Evolutionary conservation across 805 yeast species (phyloP), one percentile per base, ranked within the genome.

Genomic region (Candida stauntonica): DNA sequence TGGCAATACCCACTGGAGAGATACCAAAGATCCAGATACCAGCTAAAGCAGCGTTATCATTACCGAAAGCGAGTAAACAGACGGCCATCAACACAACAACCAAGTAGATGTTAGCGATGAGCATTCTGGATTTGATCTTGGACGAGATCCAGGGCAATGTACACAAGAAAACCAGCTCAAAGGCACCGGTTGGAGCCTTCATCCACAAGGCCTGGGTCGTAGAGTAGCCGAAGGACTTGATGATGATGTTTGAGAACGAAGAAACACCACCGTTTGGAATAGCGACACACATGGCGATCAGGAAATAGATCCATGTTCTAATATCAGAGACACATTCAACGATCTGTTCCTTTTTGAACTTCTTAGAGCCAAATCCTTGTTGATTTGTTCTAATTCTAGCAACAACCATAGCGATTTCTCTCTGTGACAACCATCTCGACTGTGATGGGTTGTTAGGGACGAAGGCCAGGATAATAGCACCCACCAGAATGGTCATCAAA

Each of bases 371-470:
- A 41, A 64, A 65, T 2, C 75, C 75, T 52, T 66, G 71, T 35
- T 65, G 62, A 48, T 67, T 70, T 21, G 40, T 47, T 36, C 73
- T 65, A 35, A 68, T 68, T 38, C 73, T 63, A 53, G 61, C 71
- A 30, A 70, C 69, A 33, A 65, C 64, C 36, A 58, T 47, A 15
- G 53, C 46, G 40, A 62, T 68, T 47, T 74, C 78, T 26, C 57
- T 61, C 18, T 63, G 64, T 6, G 56, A 57, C 42, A 61, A 57
- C 29, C 59, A 60, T 63, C 65, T 63, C 5, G 73, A 68, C 18
- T 53, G 41, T 51, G 48, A 26, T 29, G 81, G 81, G 13, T 54
- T 48, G 47, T 71, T 70, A 15, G 81, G 81, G 20, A 78, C 44
- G 42, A 68, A 69, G 29, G 70, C 35, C 19, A 56, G 42, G 38